Evolutionary conservation across 345 rosid species (phyloP).

Genomic region (Turritis glabra): DNA sequence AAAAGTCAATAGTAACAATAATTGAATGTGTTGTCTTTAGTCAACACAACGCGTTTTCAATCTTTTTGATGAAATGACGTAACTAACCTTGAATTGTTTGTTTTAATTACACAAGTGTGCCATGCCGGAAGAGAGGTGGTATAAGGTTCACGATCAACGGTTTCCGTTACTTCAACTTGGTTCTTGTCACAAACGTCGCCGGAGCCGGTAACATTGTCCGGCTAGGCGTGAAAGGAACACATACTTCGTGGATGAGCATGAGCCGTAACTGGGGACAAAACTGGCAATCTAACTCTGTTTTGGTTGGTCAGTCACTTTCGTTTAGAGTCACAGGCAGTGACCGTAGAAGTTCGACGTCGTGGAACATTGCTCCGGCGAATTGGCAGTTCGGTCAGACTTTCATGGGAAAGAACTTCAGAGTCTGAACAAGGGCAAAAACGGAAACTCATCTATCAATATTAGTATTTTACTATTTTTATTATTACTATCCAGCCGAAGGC

Average conservation of each 20-base stretch:
- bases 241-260: slow-evolving; percentile 59
- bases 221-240: slow-evolving; percentile 54
- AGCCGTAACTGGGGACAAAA: slow-evolving; percentile 74
- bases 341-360: slow-evolving; percentile 63
- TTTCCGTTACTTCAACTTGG: slow-evolving; percentile 70
- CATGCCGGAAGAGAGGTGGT: slow-evolving; percentile 65
- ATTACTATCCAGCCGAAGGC: slow-evolving; percentile 36
- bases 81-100: neutral
- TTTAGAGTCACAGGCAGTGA: slow-evolving; percentile 66
- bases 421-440: slow-evolving; percentile 32
- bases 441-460: neutral
- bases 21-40: neutral
- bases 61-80: neutral
- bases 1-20: slow-evolving; percentile 21
- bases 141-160: slow-evolving; percentile 67
- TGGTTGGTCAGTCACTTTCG: slow-evolving; percentile 60
- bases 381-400: slow-evolving; percentile 84
- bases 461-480: slow-evolving; percentile 14
- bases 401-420: slow-evolving; percentile 67
- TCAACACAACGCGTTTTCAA: slow-evolving; percentile 38
- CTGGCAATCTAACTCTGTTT: slow-evolving; percentile 63
- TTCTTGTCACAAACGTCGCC: slow-evolving; percentile 59
- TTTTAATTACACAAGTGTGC: slow-evolving; percentile 47
- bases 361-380: slow-evolving; percentile 65
- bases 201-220: slow-evolving; percentile 57